A percentile compares a stretch with the other conserved stretches of the same genome.
Conservation (phyloP, 2,329 filamentous ascomycete species). For the Annulohypoxylon truncatum region DNA sequence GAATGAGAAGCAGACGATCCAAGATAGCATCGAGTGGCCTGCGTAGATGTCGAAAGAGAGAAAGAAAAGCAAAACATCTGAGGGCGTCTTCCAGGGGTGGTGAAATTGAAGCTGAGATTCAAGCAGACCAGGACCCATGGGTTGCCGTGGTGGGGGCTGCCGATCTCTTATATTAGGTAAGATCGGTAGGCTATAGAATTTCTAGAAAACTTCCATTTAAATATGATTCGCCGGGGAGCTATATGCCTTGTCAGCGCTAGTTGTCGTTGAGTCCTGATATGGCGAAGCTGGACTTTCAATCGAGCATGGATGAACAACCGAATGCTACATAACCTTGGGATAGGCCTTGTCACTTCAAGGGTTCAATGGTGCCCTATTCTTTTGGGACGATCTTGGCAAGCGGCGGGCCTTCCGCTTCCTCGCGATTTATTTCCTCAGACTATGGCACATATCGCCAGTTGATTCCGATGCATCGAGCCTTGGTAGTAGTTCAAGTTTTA, state of each 20-base stretch:
- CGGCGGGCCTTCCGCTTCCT: constrained; percentile 15
- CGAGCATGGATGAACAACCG: constrained; percentile 10
- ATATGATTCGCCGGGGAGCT: constrained; percentile 24
- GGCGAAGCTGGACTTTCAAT: constrained; percentile 31
- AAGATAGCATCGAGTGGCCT: constrained; percentile 5
- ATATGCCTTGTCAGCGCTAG: constrained; percentile 30
- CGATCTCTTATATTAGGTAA: constrained; percentile 25
- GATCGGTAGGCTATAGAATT: constrained; percentile 20
- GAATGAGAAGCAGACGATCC: not conserved
- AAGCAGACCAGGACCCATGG: constrained; percentile 13
- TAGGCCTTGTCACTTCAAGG: constrained; percentile 16
- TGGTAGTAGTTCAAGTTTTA: not conserved
- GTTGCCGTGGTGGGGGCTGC: constrained; percentile 9
- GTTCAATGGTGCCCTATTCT: constrained; percentile 14
- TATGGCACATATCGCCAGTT: not conserved
- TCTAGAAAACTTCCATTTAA: constrained; percentile 31
- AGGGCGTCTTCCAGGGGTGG: constrained; percentile 13
- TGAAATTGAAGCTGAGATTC: constrained; percentile 17
- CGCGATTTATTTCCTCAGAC: not conserved
- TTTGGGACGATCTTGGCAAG: constrained; percentile 20
- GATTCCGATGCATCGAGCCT: not conserved
- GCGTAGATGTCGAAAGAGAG: not conserved
- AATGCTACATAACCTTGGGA: constrained; percentile 25
- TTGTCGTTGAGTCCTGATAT: constrained; percentile 16
- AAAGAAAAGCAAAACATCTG: constrained; percentile 13